phyloP scores from a whole-genome alignment of 441 rosid genomes.

The Codiaeum variegatum region DNA sequence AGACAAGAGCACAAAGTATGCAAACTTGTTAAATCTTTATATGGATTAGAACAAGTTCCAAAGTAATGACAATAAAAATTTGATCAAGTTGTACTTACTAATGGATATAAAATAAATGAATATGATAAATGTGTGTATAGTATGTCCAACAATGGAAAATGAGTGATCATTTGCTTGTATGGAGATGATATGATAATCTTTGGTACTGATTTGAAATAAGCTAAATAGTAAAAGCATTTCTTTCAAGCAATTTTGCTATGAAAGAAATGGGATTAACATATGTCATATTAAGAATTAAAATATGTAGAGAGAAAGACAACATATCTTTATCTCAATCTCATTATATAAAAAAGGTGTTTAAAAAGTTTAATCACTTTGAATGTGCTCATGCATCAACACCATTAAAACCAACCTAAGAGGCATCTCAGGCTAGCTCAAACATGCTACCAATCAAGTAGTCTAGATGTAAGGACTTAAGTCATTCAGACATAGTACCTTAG shows the following conservation, averaged over 20 bases:
- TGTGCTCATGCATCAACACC: background rate
- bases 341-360: background rate
- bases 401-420: conserved; percentile 2
- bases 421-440: too few relatives aligned
- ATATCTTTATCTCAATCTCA: background rate
- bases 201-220: background rate
- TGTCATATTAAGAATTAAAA: background rate
- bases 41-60: too few relatives aligned
- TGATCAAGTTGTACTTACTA: background rate
- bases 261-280: background rate
- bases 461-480: too few relatives aligned
- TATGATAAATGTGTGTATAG: background rate
- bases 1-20: too few relatives aligned
- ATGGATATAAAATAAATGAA: background rate
- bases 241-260: background rate
- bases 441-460: too few relatives aligned
- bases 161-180: background rate
- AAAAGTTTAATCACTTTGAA: background rate
- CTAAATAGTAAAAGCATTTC: background rate
- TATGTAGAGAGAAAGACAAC: background rate
- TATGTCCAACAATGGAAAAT: background rate
- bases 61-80: background rate
- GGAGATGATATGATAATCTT: background rate
- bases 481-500: too few relatives aligned
- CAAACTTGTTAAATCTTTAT: too few relatives aligned